These are phyloP conservation scores for Beauveria asiatica DNA, from an alignment of 2,329 filamentous ascomycete species.

Conservation along the genomic window DNA sequence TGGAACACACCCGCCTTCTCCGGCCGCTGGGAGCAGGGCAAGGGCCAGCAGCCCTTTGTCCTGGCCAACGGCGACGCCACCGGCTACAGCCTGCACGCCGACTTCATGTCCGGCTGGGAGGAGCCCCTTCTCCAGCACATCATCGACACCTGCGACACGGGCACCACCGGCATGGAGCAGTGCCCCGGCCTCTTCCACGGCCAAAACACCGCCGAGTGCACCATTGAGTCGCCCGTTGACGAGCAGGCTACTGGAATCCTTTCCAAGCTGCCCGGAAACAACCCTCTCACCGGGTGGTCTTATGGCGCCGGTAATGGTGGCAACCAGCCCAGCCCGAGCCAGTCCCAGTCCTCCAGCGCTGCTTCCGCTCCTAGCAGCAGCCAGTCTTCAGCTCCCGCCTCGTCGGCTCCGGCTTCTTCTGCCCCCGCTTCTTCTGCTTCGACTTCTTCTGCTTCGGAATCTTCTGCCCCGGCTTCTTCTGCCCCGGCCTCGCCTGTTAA, in stretches of 20 bases:
- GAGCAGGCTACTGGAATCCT: constrained; percentile 38
- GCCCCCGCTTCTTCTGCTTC: not conserved
- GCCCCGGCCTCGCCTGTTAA: not conserved
- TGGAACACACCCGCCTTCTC: constrained; percentile 48
- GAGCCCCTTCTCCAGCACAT: constrained; percentile 54
- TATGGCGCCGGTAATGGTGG: constrained; percentile 24
- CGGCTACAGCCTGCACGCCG: constrained; percentile 61
- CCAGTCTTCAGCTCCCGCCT: not conserved
- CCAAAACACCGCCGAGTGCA: constrained; percentile 44
- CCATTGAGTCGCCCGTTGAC: constrained; percentile 37
- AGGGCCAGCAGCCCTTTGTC: constrained; percentile 55
- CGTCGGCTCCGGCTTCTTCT: not conserved
- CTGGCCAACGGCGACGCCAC: constrained; percentile 62
- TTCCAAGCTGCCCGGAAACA: constrained; percentile 44
- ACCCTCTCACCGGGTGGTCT: constrained; percentile 44
- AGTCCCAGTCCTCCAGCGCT: not conserved
- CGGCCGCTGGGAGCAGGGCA: constrained; percentile 44
- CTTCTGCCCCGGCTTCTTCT: not conserved
- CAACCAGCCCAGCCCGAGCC: not conserved
- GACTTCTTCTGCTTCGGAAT: not conserved
- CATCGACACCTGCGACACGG: constrained; percentile 57
- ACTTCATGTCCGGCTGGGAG: constrained; percentile 70
- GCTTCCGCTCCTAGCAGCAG: not conserved
- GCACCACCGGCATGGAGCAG: constrained; percentile 50
- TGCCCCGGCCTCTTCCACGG: constrained; percentile 51